Conservation (phyloP, 306 rosid species). For the Parietaria judaica region DNA sequence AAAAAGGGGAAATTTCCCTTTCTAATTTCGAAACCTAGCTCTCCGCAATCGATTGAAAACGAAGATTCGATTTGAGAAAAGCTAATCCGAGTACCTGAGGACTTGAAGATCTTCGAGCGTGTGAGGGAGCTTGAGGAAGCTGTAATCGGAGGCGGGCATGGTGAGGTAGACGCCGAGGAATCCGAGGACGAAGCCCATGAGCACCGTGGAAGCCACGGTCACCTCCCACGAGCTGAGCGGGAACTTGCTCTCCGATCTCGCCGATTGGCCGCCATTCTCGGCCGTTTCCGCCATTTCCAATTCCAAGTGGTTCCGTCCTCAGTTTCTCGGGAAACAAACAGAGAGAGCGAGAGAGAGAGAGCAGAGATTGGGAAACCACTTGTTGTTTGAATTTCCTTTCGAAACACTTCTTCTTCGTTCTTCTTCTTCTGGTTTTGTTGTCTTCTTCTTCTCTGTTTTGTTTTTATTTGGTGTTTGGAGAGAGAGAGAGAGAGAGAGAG, state of each 20-base stretch:
- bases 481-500: no score
- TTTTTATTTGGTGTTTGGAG: not conserved
- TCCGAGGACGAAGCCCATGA: constrained; percentile 42
- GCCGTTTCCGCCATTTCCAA: constrained; percentile 17
- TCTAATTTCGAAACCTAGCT: no score
- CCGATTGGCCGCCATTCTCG: constrained; percentile 14
- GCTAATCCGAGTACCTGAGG: constrained; percentile 37
- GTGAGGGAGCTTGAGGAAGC: constrained; percentile 94
- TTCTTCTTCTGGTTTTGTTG: not conserved
- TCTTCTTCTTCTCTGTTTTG: not conserved
- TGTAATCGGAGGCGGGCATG: constrained; percentile 90
- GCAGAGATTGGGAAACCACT: no score
- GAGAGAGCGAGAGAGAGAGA: not conserved
- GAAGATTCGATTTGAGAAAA: not conserved
- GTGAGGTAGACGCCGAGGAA: constrained; percentile 64
- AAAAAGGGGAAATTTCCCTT: no score
- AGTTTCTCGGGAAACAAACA: constrained; percentile 16
- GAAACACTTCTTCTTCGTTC: constrained; percentile 11
- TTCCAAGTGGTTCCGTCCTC: not conserved
- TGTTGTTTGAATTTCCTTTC: constrained; percentile 10
- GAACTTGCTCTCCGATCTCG: constrained; percentile 23
- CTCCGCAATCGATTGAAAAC: not conserved
- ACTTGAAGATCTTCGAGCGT: constrained; percentile 77
- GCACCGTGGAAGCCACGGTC: constrained; percentile 53
- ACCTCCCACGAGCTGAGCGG: constrained; percentile 64